Percentiles rank a stretch among this genome's conserved stretches.
Conservation (phyloP, 495 filamentous ascomycete species). For the Penicillium macrosclerotiorum region DNA sequence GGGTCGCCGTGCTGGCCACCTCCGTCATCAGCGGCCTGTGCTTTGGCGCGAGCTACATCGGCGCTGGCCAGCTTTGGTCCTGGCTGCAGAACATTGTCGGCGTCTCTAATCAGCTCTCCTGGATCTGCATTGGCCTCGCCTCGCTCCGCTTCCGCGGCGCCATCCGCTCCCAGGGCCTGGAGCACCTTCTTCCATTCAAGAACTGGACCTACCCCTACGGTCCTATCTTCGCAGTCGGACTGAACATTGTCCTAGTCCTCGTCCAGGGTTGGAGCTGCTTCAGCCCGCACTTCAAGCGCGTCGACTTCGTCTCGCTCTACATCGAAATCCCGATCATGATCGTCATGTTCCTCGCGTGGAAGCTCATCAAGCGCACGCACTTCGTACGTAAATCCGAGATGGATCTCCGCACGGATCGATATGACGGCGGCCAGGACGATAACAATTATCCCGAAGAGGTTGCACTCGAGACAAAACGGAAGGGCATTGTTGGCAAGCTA, state of each 20-base stretch:
- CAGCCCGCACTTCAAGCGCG: constrained; percentile 47
- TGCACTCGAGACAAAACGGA: constrained; percentile 6
- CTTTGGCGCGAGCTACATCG: constrained; percentile 61
- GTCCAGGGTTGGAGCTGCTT: constrained; percentile 62
- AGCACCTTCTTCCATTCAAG: constrained; percentile 58
- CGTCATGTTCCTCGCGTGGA: constrained; percentile 52
- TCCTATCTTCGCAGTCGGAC: constrained; percentile 47
- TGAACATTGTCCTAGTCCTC: constrained; percentile 55
- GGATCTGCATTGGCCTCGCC: constrained; percentile 58
- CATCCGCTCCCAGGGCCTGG: constrained; percentile 51
- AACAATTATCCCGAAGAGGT: constrained; percentile 1
- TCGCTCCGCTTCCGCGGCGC: constrained; percentile 58
- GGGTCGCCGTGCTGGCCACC: constrained; percentile 57
- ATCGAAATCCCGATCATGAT: constrained; percentile 51
- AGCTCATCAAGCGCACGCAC: constrained; percentile 43
- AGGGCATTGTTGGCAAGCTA: constrained; percentile 18
- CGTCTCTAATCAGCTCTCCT: constrained; percentile 62
- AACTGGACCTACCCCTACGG: constrained; percentile 62
- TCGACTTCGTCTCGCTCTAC: constrained; percentile 54
- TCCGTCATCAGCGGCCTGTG: constrained; percentile 54
- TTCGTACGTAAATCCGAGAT: constrained; percentile 39
- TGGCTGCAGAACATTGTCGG: constrained; percentile 62
- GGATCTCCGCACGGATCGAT: constrained; percentile 55
- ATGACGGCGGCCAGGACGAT: constrained; percentile 25
- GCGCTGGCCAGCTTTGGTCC: constrained; percentile 55